These are phyloP conservation scores for Ilyonectria robusta DNA, from an alignment of 2,329 filamentous ascomycete species.

Conservation along the genomic window DNA sequence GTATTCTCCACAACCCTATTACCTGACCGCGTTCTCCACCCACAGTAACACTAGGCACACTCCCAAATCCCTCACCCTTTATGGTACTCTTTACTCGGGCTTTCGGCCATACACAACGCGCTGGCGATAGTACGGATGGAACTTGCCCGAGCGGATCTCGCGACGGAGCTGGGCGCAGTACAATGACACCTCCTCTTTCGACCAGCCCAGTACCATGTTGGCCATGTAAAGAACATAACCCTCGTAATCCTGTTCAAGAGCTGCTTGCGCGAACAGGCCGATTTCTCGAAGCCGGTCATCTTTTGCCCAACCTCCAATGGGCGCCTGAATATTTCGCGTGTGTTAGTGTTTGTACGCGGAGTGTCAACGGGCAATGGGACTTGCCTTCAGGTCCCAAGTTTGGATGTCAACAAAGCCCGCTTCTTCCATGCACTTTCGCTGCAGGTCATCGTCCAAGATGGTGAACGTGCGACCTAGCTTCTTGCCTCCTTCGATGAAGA, in stretches of 20 bases:
- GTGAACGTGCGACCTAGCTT: slow-evolving; percentile 50
- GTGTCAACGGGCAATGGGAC: fast-evolving
- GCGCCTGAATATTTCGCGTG: slow-evolving; percentile 25
- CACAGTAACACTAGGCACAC: background rate
- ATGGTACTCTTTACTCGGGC: slow-evolving; percentile 24
- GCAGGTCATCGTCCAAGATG: slow-evolving; percentile 39
- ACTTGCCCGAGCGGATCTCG: slow-evolving; percentile 48
- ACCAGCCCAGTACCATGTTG: slow-evolving; percentile 54
- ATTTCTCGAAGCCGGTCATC: slow-evolving; percentile 34
- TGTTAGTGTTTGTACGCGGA: background rate
- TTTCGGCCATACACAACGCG: slow-evolving; percentile 47
- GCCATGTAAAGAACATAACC: slow-evolving; percentile 53
- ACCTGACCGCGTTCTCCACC: background rate
- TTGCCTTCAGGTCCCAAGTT: slow-evolving; percentile 40
- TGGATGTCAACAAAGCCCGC: slow-evolving; percentile 41
- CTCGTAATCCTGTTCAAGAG: slow-evolving; percentile 55
- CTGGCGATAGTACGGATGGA: slow-evolving; percentile 50
- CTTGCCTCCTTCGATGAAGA: slow-evolving; percentile 49
- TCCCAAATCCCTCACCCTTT: too few relatives aligned
- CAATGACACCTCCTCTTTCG: slow-evolving; percentile 50
- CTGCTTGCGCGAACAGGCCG: slow-evolving; percentile 48
- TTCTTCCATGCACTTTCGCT: slow-evolving; percentile 41
- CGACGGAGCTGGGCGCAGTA: slow-evolving; percentile 54
- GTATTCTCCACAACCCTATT: background rate
- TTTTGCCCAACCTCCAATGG: slow-evolving; percentile 38